Conservation (phyloP, 2,329 filamentous ascomycete genomes). For the Cladorrhinum sp. region DNA sequence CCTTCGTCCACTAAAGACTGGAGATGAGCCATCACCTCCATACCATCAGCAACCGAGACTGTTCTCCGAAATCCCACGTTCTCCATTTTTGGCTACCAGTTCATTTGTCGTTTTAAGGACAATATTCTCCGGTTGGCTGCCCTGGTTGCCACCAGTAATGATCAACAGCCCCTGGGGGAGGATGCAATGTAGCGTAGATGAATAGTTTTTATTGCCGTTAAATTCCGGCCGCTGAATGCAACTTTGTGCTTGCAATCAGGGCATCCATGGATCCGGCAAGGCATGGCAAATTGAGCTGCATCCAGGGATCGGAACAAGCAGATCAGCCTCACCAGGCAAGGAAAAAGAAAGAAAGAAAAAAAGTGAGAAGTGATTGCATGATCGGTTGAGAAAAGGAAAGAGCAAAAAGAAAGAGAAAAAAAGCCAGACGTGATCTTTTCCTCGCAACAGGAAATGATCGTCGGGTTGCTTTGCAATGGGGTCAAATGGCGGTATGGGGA, state of each 20-base stretch:
- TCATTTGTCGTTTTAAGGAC: too few species aligned
- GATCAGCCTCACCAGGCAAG: not conserved
- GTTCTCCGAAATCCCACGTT: not conserved
- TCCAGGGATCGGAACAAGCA: conserved; percentile 2
- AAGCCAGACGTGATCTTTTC: not conserved
- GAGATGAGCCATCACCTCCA: too few species aligned
- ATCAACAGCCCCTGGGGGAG: not conserved
- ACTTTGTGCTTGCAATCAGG: too few species aligned
- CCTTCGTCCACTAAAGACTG: not conserved
- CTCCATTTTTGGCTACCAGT: too few species aligned
- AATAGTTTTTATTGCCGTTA: conserved; percentile 5
- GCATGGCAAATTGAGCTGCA: too few species aligned
- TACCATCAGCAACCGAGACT: too few species aligned
- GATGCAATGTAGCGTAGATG: not conserved
- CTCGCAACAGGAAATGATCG: conserved; percentile 8
- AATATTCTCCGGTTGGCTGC: too few species aligned
- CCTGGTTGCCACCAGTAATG: too few species aligned
- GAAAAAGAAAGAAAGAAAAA: not conserved
- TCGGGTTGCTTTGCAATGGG: not conserved
- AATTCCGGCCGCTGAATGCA: not conserved
- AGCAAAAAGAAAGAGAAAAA: not conserved
- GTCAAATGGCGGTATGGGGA: conserved; percentile 9
- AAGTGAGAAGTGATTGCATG: too few species aligned
- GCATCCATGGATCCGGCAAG: too few species aligned
- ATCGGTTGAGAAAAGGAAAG: not conserved